phyloP scores from a whole-genome alignment of 1,284 basidiomycete species.

The Pyrrhoderma noxium region DNA sequence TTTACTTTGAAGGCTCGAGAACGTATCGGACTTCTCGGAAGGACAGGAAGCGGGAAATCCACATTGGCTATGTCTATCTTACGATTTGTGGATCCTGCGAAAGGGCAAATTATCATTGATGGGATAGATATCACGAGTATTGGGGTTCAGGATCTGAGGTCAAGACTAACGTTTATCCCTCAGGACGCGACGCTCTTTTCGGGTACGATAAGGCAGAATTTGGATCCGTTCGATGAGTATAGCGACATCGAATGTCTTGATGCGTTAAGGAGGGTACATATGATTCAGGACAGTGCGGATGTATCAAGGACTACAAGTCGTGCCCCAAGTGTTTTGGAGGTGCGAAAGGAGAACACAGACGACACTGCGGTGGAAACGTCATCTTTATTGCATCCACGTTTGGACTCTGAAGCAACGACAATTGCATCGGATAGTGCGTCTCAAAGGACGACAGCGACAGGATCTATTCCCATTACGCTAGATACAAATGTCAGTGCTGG shows the following conservation, averaged over 20 bases:
- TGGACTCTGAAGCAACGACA: conserved; percentile 9
- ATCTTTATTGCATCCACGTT: conserved; percentile 5
- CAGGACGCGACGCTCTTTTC: conserved; percentile 80
- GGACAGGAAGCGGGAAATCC: conserved; percentile 53
- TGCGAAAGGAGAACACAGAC: conserved; percentile 27
- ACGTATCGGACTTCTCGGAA: conserved; percentile 64
- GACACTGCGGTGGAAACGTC: conserved; percentile 30
- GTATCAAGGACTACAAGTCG: conserved; percentile 44
- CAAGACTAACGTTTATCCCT: conserved; percentile 41
- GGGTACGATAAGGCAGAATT: conserved; percentile 78
- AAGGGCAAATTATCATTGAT: conserved; percentile 77
- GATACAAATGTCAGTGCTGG: conserved; percentile 72
- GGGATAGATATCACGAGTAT: conserved; percentile 87
- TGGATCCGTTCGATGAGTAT: conserved; percentile 83
- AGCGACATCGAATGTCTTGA: conserved; percentile 73
- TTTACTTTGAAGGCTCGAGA: conserved; percentile 58
- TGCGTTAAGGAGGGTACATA: conserved; percentile 56
- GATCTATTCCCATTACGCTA: conserved; percentile 53
- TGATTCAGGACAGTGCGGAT: conserved; percentile 43
- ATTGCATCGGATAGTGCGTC: conserved; percentile 28
- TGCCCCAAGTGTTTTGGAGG: conserved; percentile 35
- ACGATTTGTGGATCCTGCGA: conserved; percentile 80
- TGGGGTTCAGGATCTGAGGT: conserved; percentile 78
- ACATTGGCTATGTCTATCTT: conserved; percentile 83
- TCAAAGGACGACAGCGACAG: conserved; percentile 22